Percentiles rank a stretch among this genome's conserved stretches.
Evolutionary conservation across 768 basidiomycete species (phyloP).

Genomic region (Tremella yokohamensis): DNA sequence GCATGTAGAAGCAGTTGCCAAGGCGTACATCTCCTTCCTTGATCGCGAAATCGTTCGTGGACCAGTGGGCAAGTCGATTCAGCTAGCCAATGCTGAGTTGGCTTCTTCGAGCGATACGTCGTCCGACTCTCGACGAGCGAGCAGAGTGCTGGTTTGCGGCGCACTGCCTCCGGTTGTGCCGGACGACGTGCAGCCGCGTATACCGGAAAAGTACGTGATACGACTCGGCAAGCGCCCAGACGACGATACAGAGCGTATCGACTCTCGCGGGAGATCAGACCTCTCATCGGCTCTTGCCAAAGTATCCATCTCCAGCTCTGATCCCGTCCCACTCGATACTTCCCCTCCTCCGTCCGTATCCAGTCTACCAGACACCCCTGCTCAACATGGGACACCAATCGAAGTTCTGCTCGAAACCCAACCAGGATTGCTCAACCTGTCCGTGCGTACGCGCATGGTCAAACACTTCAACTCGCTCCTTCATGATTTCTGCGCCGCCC

Average conservation of each 20-base stretch:
- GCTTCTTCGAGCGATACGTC: not conserved
- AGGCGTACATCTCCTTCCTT: constrained; percentile 21
- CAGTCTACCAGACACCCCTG: not conserved
- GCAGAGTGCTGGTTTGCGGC: constrained; percentile 30
- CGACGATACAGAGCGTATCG: not conserved
- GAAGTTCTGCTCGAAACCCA: constrained; percentile 26
- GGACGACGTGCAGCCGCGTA: constrained; percentile 31
- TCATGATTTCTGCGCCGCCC: constrained; percentile 21
- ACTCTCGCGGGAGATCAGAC: not conserved
- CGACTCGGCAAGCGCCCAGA: constrained; percentile 29
- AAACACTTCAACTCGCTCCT: constrained; percentile 29
- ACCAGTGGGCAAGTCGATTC: constrained; percentile 13
- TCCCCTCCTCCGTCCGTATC: not conserved
- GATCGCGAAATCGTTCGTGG: constrained; percentile 28
- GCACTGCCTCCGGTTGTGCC: constrained; percentile 36
- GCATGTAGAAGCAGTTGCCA: constrained; percentile 15
- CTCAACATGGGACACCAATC: constrained; percentile 17
- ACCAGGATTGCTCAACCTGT: constrained; percentile 37
- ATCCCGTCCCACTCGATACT: not conserved
- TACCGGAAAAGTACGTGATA: constrained; percentile 45
- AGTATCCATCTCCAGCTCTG: constrained; percentile 1
- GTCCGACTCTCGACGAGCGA: not conserved
- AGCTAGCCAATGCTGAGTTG: not conserved
- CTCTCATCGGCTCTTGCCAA: constrained; percentile 4
- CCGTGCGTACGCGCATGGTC: constrained; percentile 36